These are phyloP conservation scores for Alectoria sarmentosa DNA, from an alignment of 495 filamentous ascomycete genomes.

Conservation along the genomic window DNA sequence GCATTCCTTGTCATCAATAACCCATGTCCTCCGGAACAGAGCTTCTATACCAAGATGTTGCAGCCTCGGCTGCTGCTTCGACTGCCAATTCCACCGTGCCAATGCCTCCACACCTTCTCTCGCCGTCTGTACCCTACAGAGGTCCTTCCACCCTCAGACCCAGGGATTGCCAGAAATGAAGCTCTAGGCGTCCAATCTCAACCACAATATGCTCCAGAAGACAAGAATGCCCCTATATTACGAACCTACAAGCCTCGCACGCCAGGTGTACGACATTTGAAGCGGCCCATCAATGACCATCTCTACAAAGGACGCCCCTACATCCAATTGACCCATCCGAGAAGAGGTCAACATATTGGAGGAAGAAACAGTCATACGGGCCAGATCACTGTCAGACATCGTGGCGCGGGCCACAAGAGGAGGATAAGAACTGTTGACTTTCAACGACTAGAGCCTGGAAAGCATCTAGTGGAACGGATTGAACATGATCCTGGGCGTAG, in stretches of 20 bases:
- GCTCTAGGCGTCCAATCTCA: slow-evolving; percentile 16
- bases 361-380: slow-evolving; percentile 79
- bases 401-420: slow-evolving; percentile 83
- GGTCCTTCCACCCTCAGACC: slow-evolving; percentile 34
- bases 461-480: slow-evolving; percentile 83
- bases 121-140: slow-evolving; percentile 37
- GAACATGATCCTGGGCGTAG: slow-evolving; percentile 92
- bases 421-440: slow-evolving; percentile 91
- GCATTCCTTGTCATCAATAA: not conserved
- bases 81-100: slow-evolving; percentile 38
- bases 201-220: slow-evolving; percentile 7
- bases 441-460: slow-evolving; percentile 62
- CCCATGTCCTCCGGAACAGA: not conserved
- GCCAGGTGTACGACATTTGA: slow-evolving; percentile 86
- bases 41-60: slow-evolving; percentile 37
- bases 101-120: slow-evolving; percentile 40
- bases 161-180: slow-evolving; percentile 12
- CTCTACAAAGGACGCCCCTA: slow-evolving; percentile 88
- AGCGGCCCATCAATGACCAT: slow-evolving; percentile 89
- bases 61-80: slow-evolving; percentile 56
- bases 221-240: slow-evolving; percentile 32
- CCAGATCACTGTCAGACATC: slow-evolving; percentile 78
- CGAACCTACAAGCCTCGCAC: slow-evolving; percentile 92
- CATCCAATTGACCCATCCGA: slow-evolving; percentile 74
- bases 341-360: slow-evolving; percentile 85